These are phyloP conservation scores for Neopestalotiopsis rosae DNA, from an alignment of 2,329 filamentous ascomycete genomes.

Conservation along the genomic window DNA sequence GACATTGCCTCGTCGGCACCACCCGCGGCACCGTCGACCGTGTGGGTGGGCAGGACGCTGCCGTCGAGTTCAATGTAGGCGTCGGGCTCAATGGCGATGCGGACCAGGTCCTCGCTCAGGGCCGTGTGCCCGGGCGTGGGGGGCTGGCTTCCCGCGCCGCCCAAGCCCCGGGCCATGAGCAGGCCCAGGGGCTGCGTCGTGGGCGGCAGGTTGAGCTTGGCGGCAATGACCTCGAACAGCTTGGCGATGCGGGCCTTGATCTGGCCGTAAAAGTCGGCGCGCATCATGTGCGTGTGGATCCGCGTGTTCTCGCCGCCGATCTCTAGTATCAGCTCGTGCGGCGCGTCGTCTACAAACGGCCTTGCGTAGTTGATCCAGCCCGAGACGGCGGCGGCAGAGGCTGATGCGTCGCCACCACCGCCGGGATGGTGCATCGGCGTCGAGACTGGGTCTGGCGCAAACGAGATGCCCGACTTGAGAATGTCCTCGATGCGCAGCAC, in stretches of 20 bases:
- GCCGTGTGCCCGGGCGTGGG: conserved; percentile 73
- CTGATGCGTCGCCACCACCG: conserved; percentile 26
- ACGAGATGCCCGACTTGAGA: conserved; percentile 81
- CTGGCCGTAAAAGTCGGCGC: conserved; percentile 77
- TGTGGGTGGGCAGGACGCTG: conserved; percentile 44
- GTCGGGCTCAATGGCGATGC: conserved; percentile 65
- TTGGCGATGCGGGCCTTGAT: conserved; percentile 73
- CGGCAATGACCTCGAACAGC: conserved; percentile 80
- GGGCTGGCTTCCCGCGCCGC: conserved; percentile 65
- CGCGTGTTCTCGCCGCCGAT: conserved; percentile 70
- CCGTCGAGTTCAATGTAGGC: conserved; percentile 66
- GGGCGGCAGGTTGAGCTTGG: conserved; percentile 74
- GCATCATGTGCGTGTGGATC: conserved; percentile 44
- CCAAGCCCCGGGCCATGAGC: conserved; percentile 61
- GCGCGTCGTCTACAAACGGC: conserved; percentile 80
- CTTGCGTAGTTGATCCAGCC: conserved; percentile 79
- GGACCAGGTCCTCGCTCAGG: conserved; percentile 72
- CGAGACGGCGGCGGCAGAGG: conserved; percentile 35
- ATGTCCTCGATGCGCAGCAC: conserved; percentile 82
- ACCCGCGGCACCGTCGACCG: conserved; percentile 18
- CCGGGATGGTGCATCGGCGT: background rate
- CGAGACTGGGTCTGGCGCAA: conserved; percentile 53
- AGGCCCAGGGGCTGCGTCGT: conserved; percentile 67
- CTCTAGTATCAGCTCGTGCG: conserved; percentile 80
- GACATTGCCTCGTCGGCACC: conserved; percentile 25